Evolutionary conservation across 345 rosid genomes (phyloP).

Genomic region (Citrus trifoliata): DNA sequence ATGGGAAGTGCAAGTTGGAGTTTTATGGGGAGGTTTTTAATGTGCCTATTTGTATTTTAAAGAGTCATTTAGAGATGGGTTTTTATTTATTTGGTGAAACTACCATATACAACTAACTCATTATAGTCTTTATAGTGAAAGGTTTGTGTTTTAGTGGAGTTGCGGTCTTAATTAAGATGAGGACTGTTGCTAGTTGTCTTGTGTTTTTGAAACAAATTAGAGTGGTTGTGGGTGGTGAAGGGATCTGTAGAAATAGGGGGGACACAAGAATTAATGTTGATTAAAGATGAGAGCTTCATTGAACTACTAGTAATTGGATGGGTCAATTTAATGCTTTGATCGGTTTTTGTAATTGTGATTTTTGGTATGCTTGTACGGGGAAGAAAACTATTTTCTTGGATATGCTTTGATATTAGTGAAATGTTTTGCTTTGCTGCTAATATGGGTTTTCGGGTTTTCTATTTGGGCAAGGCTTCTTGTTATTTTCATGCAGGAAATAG

Average conservation of each 20-base stretch:
- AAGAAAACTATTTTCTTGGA: neutral
- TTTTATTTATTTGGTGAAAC: conserved; percentile 17
- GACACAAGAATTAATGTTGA: conserved; percentile 13
- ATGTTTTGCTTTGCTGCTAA: neutral
- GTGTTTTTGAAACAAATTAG: neutral
- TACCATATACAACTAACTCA: conserved; percentile 9
- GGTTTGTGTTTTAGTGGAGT: conserved; percentile 17
- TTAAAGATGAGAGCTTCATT: conserved; percentile 9
- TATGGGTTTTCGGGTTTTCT: neutral
- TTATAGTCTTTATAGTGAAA: conserved; percentile 17
- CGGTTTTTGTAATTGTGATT: neutral
- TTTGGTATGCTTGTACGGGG: neutral
- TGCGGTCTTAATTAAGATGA: conserved; percentile 9
- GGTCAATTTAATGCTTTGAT: conserved; percentile 10
- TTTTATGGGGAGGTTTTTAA: conserved; percentile 15
- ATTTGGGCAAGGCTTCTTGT: neutral
- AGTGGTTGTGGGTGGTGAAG: conserved; percentile 22
- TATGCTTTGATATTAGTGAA: neutral
- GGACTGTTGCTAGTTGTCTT: neutral
- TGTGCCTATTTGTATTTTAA: neutral
- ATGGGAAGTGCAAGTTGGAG: conserved; percentile 7
- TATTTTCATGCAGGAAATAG: neutral
- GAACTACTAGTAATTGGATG: conserved; percentile 6
- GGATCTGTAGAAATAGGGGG: conserved; percentile 15
- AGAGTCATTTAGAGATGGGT: conserved; percentile 3